Base-by-base conservation (phyloP, 2,329 filamentous ascomycete genomes). In the Helotiales sp. region DNA sequence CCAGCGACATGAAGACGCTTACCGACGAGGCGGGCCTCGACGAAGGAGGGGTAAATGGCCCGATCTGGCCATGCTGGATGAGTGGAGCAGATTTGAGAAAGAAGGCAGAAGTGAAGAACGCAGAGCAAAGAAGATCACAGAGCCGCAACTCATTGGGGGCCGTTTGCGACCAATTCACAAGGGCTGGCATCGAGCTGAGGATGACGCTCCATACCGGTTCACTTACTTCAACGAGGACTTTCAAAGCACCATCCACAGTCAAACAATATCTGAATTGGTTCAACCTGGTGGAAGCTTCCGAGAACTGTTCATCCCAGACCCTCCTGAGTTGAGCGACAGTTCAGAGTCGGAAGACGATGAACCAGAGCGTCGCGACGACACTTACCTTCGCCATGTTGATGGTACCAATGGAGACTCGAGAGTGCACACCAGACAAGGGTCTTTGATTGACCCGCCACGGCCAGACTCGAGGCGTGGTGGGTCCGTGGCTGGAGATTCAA, bases 141-240 rank as follows among this genome's bases (percentile, higher is more conserved):
- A 99, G 77, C 96, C 96, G 10, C 89, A 97, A 75, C 87, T 98
- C 72, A 90, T 99, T 67, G 95, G 95, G 67, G 96, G 96, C 0
- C 88, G 96, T 63, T 82, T 99, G 52, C 89, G 96, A 5, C 93
- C 94, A 13, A 88, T 92, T 45, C 89, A 91, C 70, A 87, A 86
- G 72, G 87, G 87, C 15, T 99, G 95, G 95, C 95, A 93, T 77
- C 87, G 91, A 45, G 89, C 92, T 62, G 92, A 96, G 70, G 94
- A 97, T 68, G 95, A 97, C 71, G 89, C 91, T 0, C 96, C 96
- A 0, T 98, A 96, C 78, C 88, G 96, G 28, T 99, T 97, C 78
- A 98, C 96, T 0, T 99, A 99, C 79, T 99, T 99, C 84, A 98
- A 98, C 78, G 96, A 98, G 77, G 93, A 97, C 70, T 93, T 98